Evolutionary conservation across 805 yeast genomes (phyloP).

Genomic region (Wickerhamiella allomyrinae): DNA sequence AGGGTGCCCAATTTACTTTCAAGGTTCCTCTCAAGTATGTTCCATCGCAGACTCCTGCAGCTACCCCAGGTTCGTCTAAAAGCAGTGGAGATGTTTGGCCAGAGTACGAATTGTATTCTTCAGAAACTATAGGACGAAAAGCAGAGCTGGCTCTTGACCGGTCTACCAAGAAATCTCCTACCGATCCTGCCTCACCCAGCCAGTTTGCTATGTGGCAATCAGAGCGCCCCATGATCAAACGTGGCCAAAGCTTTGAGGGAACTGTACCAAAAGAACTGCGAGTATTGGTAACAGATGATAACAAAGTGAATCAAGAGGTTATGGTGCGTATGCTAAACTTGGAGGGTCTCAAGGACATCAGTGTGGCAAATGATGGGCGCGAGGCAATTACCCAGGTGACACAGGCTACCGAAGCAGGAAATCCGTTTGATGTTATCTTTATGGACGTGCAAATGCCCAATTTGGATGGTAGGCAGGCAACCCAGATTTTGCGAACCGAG

Average conservation of each 20-base stretch:
- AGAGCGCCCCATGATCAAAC: constrained; percentile 6
- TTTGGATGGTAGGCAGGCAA: constrained; percentile 78
- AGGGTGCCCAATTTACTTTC: constrained; percentile 74
- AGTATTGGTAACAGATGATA: constrained; percentile 87
- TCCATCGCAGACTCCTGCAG: not conserved
- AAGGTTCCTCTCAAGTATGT: constrained; percentile 32
- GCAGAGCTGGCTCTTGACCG: constrained; percentile 3
- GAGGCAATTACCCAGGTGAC: constrained; percentile 67
- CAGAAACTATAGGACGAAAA: constrained; percentile 6
- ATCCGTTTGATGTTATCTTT: constrained; percentile 54
- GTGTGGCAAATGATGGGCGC: constrained; percentile 77
- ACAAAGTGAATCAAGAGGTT: constrained; percentile 86
- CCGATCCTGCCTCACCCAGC: not conserved
- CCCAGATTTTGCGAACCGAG: constrained; percentile 53
- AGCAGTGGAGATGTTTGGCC: constrained; percentile 8
- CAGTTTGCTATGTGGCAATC: not conserved
- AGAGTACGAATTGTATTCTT: constrained; percentile 9
- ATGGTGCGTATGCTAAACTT: constrained; percentile 73
- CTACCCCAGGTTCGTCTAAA: not conserved
- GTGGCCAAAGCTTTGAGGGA: constrained; percentile 6
- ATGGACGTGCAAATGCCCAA: constrained; percentile 99
- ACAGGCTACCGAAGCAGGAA: constrained; percentile 25
- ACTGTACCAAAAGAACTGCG: constrained; percentile 16
- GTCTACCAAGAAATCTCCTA: not conserved
- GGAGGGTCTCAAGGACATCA: constrained; percentile 62